Base-by-base conservation (phyloP, 1,139 yeast genomes). In the Suhomyces panamericanus region DNA sequence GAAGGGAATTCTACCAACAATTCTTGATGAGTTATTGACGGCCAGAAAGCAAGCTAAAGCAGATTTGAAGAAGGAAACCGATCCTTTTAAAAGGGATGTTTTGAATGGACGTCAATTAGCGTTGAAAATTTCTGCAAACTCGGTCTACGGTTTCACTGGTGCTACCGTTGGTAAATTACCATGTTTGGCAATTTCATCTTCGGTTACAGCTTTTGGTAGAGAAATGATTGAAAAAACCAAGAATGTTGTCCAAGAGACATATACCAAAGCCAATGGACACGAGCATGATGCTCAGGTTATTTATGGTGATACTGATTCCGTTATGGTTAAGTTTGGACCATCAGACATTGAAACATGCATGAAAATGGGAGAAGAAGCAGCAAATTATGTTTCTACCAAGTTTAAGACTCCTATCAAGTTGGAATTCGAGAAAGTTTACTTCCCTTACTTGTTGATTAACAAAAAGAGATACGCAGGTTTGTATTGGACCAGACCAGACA, bases 261-360 rank as follows among this genome's bases (percentile, higher is more conserved):
- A 90, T 59, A 78, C 84, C 12, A 84, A 82, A 28, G 81, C 81
- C 44, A 90, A 93, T 64, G 98, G 98, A 1, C 86, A 75, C 57
- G 77, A 80, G 15, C 83, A 78, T 60, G 96, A 95, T 67, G 86
- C 98, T 0, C 80, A 85, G 54, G 99, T 95, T 50, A 86, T 95
- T 36, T 95, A 95, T 63, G 99, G 99, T 72, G 99, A 95, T 68
- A 95, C 99, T 0, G 99, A 95, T 78, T 95, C 99, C 7, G 99
- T 95, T 14, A 95, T 95, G 99, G 97, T 95, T 37, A 90, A 89
- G 60, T 95, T 95, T 69, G 99, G 99, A 1, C 81, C 84, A 33
- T 70, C 73, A n/a, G 96, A 90, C 58, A 65, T 93, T 49, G 81
- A 75, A 46, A 85, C 87, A 28, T 88, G 96, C 56, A 95, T 95